Conservation (phyloP, 164 flowering plant species). For the Sextonia rubra region DNA sequence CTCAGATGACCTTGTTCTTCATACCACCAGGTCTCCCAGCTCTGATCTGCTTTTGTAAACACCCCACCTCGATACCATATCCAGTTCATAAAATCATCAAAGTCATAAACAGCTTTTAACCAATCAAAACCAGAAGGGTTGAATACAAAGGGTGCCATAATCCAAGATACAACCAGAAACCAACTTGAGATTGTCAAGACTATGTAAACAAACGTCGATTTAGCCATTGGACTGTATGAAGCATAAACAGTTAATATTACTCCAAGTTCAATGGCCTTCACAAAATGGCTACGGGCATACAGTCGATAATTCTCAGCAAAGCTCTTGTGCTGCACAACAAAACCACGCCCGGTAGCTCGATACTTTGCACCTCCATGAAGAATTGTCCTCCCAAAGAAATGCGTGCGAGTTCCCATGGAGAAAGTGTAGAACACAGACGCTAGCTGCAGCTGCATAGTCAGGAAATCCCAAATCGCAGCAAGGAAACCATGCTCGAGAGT, state of each 20-base stretch:
- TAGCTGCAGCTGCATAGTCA: slow-evolving; percentile 90
- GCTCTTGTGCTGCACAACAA: slow-evolving; percentile 90
- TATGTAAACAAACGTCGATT: slow-evolving; percentile 64
- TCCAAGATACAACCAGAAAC: slow-evolving; percentile 91
- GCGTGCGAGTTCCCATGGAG: slow-evolving; percentile 89
- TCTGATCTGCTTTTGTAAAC: slow-evolving; percentile 66
- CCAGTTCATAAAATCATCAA: slow-evolving; percentile 88
- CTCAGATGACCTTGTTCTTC: slow-evolving; percentile 89
- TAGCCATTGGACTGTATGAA: slow-evolving; percentile 51
- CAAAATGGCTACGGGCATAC: slow-evolving; percentile 92
- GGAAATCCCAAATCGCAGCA: slow-evolving; percentile 79
- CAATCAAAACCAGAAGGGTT: slow-evolving; percentile 98
- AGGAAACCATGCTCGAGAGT: slow-evolving; percentile 87
- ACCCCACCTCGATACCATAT: slow-evolving; percentile 70
- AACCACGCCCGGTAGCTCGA: slow-evolving; percentile 94
- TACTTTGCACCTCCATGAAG: slow-evolving; percentile 99
- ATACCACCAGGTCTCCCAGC: slow-evolving; percentile 99
- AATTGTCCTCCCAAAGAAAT: slow-evolving; percentile 89
- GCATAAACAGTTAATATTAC: slow-evolving; percentile 78
- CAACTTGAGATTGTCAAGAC: slow-evolving; percentile 78
- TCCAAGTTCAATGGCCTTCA: slow-evolving; percentile 91
- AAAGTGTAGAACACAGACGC: slow-evolving; percentile 83
- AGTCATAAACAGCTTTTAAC: slow-evolving; percentile 93
- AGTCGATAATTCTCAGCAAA: slow-evolving; percentile 91
- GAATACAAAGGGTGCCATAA: slow-evolving; percentile 84